Conservation (phyloP, 768 basidiomycete genomes). For the Pleurotus salmoneostramineus region DNA sequence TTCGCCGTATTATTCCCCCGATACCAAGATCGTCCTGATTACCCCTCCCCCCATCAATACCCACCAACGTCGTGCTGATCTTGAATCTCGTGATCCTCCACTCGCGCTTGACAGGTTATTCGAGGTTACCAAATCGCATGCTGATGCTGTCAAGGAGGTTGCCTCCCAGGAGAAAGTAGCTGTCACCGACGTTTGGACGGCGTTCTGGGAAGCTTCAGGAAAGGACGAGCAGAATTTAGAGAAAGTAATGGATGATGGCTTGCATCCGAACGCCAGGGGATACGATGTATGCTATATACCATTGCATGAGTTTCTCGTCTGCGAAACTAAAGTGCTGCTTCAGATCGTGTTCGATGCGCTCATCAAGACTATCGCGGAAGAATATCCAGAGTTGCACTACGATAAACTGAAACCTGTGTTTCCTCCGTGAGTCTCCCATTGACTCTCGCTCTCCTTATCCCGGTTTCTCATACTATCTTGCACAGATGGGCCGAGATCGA, state of each 20-base stretch:
- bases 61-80: slow-evolving; percentile 47
- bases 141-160: slow-evolving; percentile 62
- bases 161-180: slow-evolving; percentile 52
- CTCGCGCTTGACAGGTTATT: slow-evolving; percentile 55
- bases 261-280: slow-evolving; percentile 75
- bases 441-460: background rate
- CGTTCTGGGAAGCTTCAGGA: slow-evolving; percentile 72
- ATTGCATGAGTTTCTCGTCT: slow-evolving; percentile 1
- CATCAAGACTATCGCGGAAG: slow-evolving; percentile 47
- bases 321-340: too few species aligned
- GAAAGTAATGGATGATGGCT: slow-evolving; percentile 63
- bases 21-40: slow-evolving; percentile 74
- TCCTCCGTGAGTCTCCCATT: slow-evolving; percentile 52
- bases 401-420: slow-evolving; percentile 59
- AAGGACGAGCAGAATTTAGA: slow-evolving; percentile 48
- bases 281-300: slow-evolving; percentile 48
- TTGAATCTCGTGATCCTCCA: slow-evolving; percentile 47
- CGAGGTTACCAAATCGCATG: slow-evolving; percentile 62
- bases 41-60: slow-evolving; percentile 84
- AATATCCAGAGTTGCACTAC: slow-evolving; percentile 67
- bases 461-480: background rate
- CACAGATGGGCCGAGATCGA: slow-evolving; percentile 35
- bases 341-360: slow-evolving; percentile 69
- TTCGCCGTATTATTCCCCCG: slow-evolving; percentile 64
- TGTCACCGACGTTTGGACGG: slow-evolving; percentile 72